Base-by-base conservation (phyloP, 2,329 filamentous ascomycete genomes). In the Plectosphaerella cucumerina region DNA sequence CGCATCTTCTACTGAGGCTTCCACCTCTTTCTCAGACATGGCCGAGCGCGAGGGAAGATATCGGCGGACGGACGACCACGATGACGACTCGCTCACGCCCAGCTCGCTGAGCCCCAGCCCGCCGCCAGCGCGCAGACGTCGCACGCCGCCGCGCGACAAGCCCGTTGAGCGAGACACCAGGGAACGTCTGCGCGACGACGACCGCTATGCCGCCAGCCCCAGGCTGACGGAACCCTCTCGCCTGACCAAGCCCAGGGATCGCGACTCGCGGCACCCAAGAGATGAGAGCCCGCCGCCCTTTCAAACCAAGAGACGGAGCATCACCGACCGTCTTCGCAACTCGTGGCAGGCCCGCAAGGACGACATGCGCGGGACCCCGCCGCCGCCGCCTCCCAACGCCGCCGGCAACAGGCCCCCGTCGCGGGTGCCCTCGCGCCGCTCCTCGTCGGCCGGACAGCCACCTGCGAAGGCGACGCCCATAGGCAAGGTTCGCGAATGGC, bases 401-500 rank as follows among this genome's bases (percentile, higher is more conserved):
- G 17, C 48, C 23, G 11, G 31, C 47, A 33, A 26, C 44, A 18
- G 35, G 44, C 49, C 45, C 10, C 41, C 37, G 9, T 44, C 39
- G 15, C 45, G 39, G 18, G 20, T 23, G 45, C 22, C 23, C 23
- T 52, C 50, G 33, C 54, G 54, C 35, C 50, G 56, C 45, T 50
- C 50, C 20, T 52, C 56, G 3, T 49, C 53, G 20, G 46, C 55
- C 15, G 52, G 44, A 39, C 39, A 50, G 37, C 41, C 39, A 2
- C 39, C 39, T 10, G 39, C n/a, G n/a, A 64, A 61, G 46, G 62
- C 64, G 26, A 70, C 65, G 10, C 71, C 71, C 17, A 58, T 72
- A 34, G 61, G 60, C 44, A 69, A 68, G 45, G 65, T 74, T 47
- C 66, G 67, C 44, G 66, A 72, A 42, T 75, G 72, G 72, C 65